phyloP scores from a whole-genome alignment of 352 stramenopile species.

The Globisporangium recalcitrans region DNA sequence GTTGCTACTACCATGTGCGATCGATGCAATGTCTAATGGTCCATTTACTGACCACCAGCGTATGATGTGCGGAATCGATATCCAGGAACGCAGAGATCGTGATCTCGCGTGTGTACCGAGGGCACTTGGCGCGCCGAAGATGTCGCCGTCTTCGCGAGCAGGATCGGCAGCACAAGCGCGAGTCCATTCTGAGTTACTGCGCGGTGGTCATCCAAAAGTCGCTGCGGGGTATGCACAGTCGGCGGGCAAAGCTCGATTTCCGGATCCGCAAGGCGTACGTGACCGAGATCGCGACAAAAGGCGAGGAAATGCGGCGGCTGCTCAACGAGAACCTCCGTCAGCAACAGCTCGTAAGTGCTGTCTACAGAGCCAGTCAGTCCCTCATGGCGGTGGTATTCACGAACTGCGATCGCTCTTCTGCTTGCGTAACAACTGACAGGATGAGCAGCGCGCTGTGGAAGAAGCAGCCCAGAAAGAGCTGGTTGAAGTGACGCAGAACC shows the following conservation, averaged over 20 bases:
- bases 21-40: too few relatives aligned
- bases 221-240: slow-evolving; percentile 41
- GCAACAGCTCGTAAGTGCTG: slow-evolving; percentile 29
- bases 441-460: slow-evolving; percentile 31
- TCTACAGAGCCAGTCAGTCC: too few relatives aligned
- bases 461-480: slow-evolving; percentile 39
- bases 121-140: slow-evolving; percentile 39
- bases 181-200: slow-evolving; percentile 39
- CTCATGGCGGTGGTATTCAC: too few relatives aligned
- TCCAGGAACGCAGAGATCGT: slow-evolving; percentile 47
- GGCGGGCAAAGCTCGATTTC: slow-evolving; percentile 46
- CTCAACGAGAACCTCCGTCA: slow-evolving; percentile 35
- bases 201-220: slow-evolving; percentile 54
- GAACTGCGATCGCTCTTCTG: not conserved
- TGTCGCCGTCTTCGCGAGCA: slow-evolving; percentile 21
- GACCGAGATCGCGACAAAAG: slow-evolving; percentile 39
- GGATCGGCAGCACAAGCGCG: slow-evolving; percentile 18
- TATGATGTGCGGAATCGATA: not conserved
- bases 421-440: slow-evolving; percentile 5
- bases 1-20: not conserved
- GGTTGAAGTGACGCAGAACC: slow-evolving; percentile 44
- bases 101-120: slow-evolving; percentile 52
- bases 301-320: slow-evolving; percentile 40
- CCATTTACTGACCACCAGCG: too few relatives aligned
- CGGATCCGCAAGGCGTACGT: slow-evolving; percentile 56